phyloP scores from a whole-genome alignment of 176 grass and related monocot species.

The Thinopyrum elongatum region DNA sequence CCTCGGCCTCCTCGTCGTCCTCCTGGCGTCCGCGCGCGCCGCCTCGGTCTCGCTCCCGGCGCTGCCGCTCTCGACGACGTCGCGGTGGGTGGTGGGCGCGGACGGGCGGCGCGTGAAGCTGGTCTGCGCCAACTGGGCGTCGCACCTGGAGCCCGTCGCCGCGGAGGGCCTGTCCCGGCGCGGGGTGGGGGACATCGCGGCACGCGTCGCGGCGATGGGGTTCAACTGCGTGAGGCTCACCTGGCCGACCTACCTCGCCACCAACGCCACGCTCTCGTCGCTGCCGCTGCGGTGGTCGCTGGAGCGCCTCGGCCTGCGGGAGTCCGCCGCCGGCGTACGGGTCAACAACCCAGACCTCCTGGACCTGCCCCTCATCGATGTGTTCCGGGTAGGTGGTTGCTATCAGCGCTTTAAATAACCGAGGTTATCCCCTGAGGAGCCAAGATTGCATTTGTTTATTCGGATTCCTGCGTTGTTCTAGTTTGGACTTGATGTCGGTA shows the following conservation, averaged over 20 bases:
- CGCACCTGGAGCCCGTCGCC: slow-evolving; percentile 76
- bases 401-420: background rate
- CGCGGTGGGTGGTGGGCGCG: slow-evolving; percentile 72
- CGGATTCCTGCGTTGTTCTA: background rate
- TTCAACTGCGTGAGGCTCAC: slow-evolving; percentile 93
- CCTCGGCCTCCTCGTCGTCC: slow-evolving; percentile 1
- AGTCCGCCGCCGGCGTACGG: slow-evolving; percentile 67
- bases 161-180: slow-evolving; percentile 88
- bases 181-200: slow-evolving; percentile 47
- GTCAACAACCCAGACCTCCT: slow-evolving; percentile 77
- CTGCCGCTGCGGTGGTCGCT: slow-evolving; percentile 77
- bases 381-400: slow-evolving; percentile 49
- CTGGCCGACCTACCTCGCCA: slow-evolving; percentile 85
- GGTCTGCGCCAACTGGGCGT: slow-evolving; percentile 81
- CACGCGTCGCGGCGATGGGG: slow-evolving; percentile 56
- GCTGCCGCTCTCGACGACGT: slow-evolving; percentile 66
- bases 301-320: slow-evolving; percentile 51
- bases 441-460: background rate
- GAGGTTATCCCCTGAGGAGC: background rate
- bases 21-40: background rate
- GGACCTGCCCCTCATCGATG: slow-evolving; percentile 70
- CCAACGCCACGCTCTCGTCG: slow-evolving; percentile 57
- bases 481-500: background rate
- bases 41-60: slow-evolving; percentile 15
- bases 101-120: slow-evolving; percentile 76